These are phyloP conservation scores for Dactylorhiza incarnata DNA, from an alignment of 106 monocot genomes.

Conservation along the genomic window DNA sequence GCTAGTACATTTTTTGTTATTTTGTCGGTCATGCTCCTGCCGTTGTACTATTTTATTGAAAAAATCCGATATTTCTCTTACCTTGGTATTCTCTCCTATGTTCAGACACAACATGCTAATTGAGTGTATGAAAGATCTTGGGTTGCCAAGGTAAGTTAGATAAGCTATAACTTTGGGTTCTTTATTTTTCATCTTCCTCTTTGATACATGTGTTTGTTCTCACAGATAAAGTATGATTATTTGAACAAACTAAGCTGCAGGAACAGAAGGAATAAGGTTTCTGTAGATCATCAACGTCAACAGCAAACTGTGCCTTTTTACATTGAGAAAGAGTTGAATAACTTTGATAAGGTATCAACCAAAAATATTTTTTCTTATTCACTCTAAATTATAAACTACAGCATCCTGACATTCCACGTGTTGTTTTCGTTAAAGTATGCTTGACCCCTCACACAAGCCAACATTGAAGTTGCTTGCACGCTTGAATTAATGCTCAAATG, in stretches of 20 bases:
- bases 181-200: constrained; percentile 8
- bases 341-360: constrained; percentile 76
- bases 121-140: constrained; percentile 52
- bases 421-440: too few relatives aligned
- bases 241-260: constrained; percentile 18
- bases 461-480: too few relatives aligned
- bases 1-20: background rate
- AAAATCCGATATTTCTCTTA: constrained; percentile 4
- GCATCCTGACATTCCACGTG: too few relatives aligned
- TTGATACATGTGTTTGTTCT: background rate
- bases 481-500: too few relatives aligned
- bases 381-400: too few relatives aligned
- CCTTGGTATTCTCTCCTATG: constrained; percentile 2
- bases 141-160: constrained; percentile 43
- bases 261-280: constrained; percentile 20
- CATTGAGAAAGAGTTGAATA: constrained; percentile 40
- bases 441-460: too few relatives aligned
- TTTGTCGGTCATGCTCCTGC: background rate
- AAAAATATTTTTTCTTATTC: background rate
- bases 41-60: background rate
- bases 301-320: constrained; percentile 10
- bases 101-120: constrained; percentile 69
- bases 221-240: background rate
- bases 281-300: constrained; percentile 13
- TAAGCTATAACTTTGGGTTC: background rate